Evolutionary conservation across 805 yeast genomes (phyloP).

Genomic region (Candida pseudoglaebosa): DNA sequence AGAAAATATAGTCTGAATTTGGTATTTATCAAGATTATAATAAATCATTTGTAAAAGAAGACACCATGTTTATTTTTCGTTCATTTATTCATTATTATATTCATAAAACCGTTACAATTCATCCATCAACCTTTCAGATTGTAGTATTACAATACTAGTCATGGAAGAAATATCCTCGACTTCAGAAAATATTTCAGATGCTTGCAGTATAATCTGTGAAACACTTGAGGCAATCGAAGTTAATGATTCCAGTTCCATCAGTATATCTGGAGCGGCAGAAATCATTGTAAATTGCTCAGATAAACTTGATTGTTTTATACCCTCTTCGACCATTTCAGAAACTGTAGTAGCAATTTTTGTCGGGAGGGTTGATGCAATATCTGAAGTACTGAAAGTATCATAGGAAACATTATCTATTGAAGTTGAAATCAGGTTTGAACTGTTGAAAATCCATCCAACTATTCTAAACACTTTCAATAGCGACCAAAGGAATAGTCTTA

Average conservation of each 20-base stretch:
- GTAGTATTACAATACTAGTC: background rate
- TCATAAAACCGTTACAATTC: background rate
- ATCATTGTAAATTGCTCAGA: too few relatives aligned
- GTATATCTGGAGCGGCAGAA: background rate
- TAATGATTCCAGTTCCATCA: background rate
- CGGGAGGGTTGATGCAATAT: background rate
- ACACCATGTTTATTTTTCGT: too few relatives aligned
- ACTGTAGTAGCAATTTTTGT: background rate
- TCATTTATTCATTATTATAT: too few relatives aligned
- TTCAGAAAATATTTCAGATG: background rate
- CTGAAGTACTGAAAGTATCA: background rate
- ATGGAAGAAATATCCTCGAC: background rate
- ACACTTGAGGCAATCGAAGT: background rate
- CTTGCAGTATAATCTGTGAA: background rate
- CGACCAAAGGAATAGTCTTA: constrained; percentile 44
- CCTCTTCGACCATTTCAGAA: background rate
- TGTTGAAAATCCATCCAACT: constrained; percentile 17
- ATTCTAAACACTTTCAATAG: constrained; percentile 33
- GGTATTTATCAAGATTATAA: too few relatives aligned
- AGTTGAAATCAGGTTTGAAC: background rate
- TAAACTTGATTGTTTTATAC: background rate
- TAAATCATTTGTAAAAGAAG: background rate
- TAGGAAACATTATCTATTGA: background rate
- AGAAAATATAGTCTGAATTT: too few relatives aligned
- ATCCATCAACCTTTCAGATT: constrained; percentile 1